Evolutionary conservation across 371 early-diverging fungal genomes (phyloP).

Genomic region (Apophysomyces variabilis): DNA sequence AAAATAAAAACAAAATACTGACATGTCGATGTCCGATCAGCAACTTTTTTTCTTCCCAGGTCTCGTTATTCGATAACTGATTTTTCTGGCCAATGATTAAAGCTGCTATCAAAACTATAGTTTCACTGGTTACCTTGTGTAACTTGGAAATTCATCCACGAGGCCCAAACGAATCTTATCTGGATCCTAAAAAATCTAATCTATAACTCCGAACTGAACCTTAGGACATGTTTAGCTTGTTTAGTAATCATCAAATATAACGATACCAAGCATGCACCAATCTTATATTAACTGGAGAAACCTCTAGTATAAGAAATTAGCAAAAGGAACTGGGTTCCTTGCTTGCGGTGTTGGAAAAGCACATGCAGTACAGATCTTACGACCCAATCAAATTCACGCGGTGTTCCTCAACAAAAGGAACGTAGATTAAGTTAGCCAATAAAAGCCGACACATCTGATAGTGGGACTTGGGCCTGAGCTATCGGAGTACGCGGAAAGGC

Average conservation of each 20-base stretch:
- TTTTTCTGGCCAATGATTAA: neutral
- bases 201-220: neutral
- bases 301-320: neutral
- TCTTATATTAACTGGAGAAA: neutral
- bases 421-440: conserved; percentile 10
- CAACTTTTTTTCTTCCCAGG: conserved; percentile 6
- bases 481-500: conserved; percentile 6
- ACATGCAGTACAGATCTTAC: conserved; percentile 2
- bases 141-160: neutral
- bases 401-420: neutral
- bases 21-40: conserved; percentile 3
- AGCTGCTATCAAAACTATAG: neutral
- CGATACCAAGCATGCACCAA: too few species aligned
- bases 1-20: neutral
- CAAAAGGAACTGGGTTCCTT: neutral
- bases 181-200: neutral
- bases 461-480: conserved; percentile 4
- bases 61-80: conserved; percentile 9
- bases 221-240: neutral
- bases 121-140: neutral
- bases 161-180: conserved; percentile 4
- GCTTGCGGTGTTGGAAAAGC: conserved; percentile 1
- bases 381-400: neutral
- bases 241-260: too few species aligned
- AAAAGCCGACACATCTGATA: neutral